phyloP scores from a whole-genome alignment of 2,329 filamentous ascomycete genomes.

The Paraconiothyrium sp. region DNA sequence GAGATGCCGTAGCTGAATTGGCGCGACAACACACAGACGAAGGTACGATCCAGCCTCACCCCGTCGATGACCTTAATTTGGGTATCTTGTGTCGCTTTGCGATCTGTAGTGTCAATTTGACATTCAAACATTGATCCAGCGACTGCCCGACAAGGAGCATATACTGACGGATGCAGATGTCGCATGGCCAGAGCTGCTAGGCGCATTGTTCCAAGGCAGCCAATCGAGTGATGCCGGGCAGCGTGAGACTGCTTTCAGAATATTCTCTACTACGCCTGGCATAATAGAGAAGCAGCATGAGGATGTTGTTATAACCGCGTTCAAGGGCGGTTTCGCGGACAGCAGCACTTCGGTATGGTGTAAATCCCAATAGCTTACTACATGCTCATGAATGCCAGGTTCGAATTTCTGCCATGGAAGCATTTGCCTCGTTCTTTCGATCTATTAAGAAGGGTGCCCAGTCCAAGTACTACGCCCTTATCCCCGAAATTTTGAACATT shows the following conservation, averaged over 20 bases:
- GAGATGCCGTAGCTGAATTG: slow-evolving; percentile 95
- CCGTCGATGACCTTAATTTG: not conserved
- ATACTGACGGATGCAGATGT: slow-evolving; percentile 66
- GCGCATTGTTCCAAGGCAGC: slow-evolving; percentile 87
- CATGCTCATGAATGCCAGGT: slow-evolving; percentile 65
- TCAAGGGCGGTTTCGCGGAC: slow-evolving; percentile 92
- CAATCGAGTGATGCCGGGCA: slow-evolving; percentile 84
- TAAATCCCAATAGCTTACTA: not conserved
- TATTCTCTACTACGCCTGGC: slow-evolving; percentile 92
- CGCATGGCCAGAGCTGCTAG: slow-evolving; percentile 88
- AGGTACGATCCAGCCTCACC: slow-evolving; percentile 64
- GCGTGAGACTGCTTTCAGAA: slow-evolving; percentile 91
- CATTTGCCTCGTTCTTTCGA: slow-evolving; percentile 95
- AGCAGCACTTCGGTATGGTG: slow-evolving; percentile 74
- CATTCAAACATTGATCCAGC: not conserved
- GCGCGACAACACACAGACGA: slow-evolving; percentile 94
- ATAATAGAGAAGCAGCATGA: slow-evolving; percentile 98
- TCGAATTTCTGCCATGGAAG: slow-evolving; percentile 92
- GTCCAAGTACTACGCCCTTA: slow-evolving; percentile 83
- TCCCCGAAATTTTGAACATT: slow-evolving; percentile 93
- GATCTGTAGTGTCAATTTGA: not conserved
- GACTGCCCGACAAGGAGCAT: not conserved
- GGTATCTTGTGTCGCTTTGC: not conserved
- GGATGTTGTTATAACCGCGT: slow-evolving; percentile 86
- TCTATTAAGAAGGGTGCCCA: slow-evolving; percentile 89